These are phyloP conservation scores for Mycena floridula DNA, from an alignment of 768 basidiomycete genomes.

Conservation along the genomic window DNA sequence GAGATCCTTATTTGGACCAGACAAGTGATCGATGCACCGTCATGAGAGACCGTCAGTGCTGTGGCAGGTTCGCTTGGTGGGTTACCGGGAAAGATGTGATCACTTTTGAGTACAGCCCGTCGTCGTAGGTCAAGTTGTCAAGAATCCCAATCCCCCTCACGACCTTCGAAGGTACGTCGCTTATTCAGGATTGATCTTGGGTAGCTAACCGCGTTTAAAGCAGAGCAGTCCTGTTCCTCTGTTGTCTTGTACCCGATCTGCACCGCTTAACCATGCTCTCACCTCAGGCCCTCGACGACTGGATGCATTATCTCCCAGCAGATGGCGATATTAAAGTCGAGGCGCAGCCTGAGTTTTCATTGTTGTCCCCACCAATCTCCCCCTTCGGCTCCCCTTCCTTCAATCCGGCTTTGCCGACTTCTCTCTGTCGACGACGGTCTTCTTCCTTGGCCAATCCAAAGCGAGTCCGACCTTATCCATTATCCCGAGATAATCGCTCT, in stretches of 20 bases:
- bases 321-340: conserved; percentile 42
- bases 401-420: conserved; percentile 16
- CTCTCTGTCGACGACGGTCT: conserved; percentile 25
- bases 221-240: conserved; percentile 10
- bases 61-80: conserved; percentile 2
- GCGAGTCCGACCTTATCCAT: conserved; percentile 31
- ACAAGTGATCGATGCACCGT: no score
- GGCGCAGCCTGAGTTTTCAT: conserved; percentile 27
- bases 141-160: conserved; percentile 5
- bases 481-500: conserved; percentile 16
- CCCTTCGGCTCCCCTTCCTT: conserved; percentile 17
- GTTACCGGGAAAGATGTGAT: conserved; percentile 12
- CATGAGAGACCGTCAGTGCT: conserved; percentile 1
- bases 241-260: conserved; percentile 24
- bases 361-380: conserved; percentile 28
- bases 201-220: conserved; percentile 19
- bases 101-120: conserved; percentile 29
- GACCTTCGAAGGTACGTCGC: conserved; percentile 14
- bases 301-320: conserved; percentile 20
- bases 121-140: conserved; percentile 14
- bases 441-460: conserved; percentile 25
- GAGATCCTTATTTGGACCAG: no score
- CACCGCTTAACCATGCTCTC: conserved; percentile 41
- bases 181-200: conserved; percentile 14
- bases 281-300: conserved; percentile 28